Percentiles rank a stretch among this genome's conserved stretches.
phyloP scores from a whole-genome alignment of 805 yeast species.

The Kodamaea hsintzibuensis region DNA sequence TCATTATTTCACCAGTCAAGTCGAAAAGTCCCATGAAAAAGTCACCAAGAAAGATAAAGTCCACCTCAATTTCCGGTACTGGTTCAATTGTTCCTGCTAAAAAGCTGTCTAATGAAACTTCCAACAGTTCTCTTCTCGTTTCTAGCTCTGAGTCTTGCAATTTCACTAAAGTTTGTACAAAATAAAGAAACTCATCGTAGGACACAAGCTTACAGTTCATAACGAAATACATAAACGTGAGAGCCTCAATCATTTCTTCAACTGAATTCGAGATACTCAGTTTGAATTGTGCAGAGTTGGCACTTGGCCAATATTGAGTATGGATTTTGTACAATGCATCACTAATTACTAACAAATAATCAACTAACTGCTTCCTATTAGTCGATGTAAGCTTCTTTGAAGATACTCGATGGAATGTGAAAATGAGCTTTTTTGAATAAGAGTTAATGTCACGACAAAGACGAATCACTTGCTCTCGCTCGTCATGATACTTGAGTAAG shows the following conservation, averaged over 20 bases:
- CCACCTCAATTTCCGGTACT: neutral
- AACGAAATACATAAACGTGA: constrained; percentile 23
- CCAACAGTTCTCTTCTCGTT: neutral
- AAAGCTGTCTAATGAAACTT: neutral
- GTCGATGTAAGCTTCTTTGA: neutral
- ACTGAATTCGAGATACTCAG: constrained; percentile 24
- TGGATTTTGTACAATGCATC: constrained; percentile 8
- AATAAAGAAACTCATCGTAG: constrained; percentile 14
- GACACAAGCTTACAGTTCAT: constrained; percentile 13
- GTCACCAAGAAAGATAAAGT: constrained; percentile 25
- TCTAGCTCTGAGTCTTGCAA: neutral
- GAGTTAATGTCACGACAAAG: constrained; percentile 39
- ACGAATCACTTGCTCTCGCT: constrained; percentile 35
- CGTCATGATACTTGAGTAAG: constrained; percentile 26
- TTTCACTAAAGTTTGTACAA: constrained; percentile 3
- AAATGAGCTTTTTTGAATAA: constrained; percentile 36
- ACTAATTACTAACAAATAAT: constrained; percentile 11
- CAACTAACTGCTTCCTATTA: constrained; percentile 14
- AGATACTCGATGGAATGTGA: constrained; percentile 22
- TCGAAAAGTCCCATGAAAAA: constrained; percentile 43
- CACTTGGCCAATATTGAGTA: constrained; percentile 12
- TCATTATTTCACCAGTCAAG: constrained; percentile 44
- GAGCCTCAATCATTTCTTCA: constrained; percentile 30
- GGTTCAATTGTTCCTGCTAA: neutral
- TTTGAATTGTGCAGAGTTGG: constrained; percentile 15